These are phyloP conservation scores for Wickerhamomyces subpelliculosus DNA, from an alignment of 805 yeast genomes.

Conservation along the genomic window DNA sequence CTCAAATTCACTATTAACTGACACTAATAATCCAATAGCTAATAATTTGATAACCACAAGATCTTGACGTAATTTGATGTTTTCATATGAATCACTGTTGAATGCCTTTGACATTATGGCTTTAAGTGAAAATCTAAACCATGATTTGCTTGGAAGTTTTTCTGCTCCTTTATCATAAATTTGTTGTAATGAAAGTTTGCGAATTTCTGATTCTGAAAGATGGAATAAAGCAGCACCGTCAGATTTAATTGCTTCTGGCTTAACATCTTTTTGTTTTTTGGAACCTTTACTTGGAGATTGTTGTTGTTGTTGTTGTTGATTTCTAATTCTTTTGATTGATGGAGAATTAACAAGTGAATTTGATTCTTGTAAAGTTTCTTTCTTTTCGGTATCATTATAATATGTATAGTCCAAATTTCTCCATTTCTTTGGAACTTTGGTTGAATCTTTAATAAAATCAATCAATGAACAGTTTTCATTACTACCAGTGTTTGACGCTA, in stretches of 20 bases:
- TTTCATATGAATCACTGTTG: slow-evolving; percentile 45
- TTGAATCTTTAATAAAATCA: slow-evolving; percentile 38
- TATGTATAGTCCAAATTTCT: slow-evolving; percentile 46
- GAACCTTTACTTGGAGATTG: too few relatives aligned
- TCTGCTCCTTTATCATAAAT: slow-evolving; percentile 55
- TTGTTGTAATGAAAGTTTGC: slow-evolving; percentile 49
- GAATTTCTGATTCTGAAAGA: slow-evolving; percentile 50
- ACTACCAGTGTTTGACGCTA: slow-evolving; percentile 23
- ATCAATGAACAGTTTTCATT: slow-evolving; percentile 37
- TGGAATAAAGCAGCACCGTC: slow-evolving; percentile 44
- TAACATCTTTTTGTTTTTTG: too few relatives aligned
- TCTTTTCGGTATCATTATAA: slow-evolving; percentile 21
- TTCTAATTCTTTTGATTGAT: slow-evolving; percentile 8
- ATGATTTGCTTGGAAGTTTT: slow-evolving; percentile 51
- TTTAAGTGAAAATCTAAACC: slow-evolving; percentile 56
- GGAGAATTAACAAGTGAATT: slow-evolving; percentile 7
- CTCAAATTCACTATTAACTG: slow-evolving; percentile 48
- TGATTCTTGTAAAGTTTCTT: not conserved
- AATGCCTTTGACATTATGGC: slow-evolving; percentile 70
- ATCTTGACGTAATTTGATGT: slow-evolving; percentile 47
- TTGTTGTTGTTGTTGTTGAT: slow-evolving; percentile 11
- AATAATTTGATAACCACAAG: slow-evolving; percentile 58
- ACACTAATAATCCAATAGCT: slow-evolving; percentile 58
- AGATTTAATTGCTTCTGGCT: slow-evolving; percentile 14
- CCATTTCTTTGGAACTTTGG: slow-evolving; percentile 50